Evolutionary conservation across 805 yeast genomes (phyloP), one percentile per base, ranked within the genome.

Genomic region (Ogataea chonburiensis): DNA sequence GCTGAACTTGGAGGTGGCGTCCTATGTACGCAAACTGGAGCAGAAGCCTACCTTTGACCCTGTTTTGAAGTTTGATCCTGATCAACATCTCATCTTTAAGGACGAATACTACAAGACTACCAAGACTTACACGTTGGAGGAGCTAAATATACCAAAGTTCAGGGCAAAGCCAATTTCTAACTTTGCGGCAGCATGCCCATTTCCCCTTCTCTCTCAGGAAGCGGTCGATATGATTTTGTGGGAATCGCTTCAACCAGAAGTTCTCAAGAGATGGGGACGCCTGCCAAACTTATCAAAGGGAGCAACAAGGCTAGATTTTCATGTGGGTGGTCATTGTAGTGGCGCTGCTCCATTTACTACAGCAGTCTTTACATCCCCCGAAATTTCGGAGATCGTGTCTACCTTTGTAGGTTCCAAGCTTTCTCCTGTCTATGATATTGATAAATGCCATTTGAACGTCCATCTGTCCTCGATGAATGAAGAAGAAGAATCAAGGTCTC

Each of bases 191-290:
- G 61, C 72, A 28, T 77, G 68, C 38, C 79, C 83, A 2, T 77
- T 77, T 53, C 79, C 79, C 5, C 55, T 77, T 23, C 71, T 77
- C 54, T 71, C 79, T 1, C 71, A 71, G 29, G 81, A 77, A 47
- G 81, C 81, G 3, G 62, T 75, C 34, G 67, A 67, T 24, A 69
- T 77, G 47, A 67, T 77, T 72, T 66, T 71, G 45, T 67, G 69
- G 55, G 81, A 77, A 50, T 51, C 73, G 15, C 61, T 75, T 46
- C 52, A 55, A 28, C 70, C 70, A 41, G 69, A 69, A 17, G 51
- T 61, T 5, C 62, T 75, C 36, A 40, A 61, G 38, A 59, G 63
- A 23, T 65, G 63, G 48, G 75, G 71, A 11, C 60, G 79, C 35
- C 46, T 56, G 10, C 63, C 66, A 8, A 56, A 52, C 31, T 34